Conservation (phyloP, 2,329 filamentous ascomycete species). For the Trichoderma polysporum region DNA sequence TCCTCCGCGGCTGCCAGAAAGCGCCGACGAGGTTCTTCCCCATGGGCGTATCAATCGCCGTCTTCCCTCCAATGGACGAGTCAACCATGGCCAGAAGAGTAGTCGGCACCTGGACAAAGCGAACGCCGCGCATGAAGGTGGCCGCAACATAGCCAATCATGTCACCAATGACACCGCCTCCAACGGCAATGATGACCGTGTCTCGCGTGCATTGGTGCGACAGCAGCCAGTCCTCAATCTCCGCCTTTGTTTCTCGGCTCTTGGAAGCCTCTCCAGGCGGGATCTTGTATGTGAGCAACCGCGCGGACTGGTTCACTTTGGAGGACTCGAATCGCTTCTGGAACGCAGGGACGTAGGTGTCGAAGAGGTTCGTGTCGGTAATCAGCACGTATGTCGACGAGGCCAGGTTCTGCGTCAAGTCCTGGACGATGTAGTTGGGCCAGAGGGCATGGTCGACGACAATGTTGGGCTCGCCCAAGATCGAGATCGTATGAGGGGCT, state of each 20-base stretch:
- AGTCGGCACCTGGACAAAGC: conserved; percentile 94
- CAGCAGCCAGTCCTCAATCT: conserved; percentile 97
- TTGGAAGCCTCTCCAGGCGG: conserved; percentile 93
- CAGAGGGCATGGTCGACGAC: conserved; percentile 90
- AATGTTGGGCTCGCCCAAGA: conserved; percentile 87
- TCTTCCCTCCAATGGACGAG: conserved; percentile 97
- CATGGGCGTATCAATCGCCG: conserved; percentile 91
- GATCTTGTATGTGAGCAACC: conserved; percentile 82
- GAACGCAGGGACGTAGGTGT: conserved; percentile 79
- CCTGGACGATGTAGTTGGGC: conserved; percentile 75
- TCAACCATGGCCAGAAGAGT: conserved; percentile 97
- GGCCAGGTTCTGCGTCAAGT: conserved; percentile 72
- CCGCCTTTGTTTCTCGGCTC: conserved; percentile 86
- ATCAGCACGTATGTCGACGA: conserved; percentile 95
- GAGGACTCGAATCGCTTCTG: conserved; percentile 41
- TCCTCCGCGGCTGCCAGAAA: conserved; percentile 93
- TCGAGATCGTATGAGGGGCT: conserved; percentile 55
- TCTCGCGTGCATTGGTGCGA: conserved; percentile 89
- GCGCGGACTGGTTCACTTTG: conserved; percentile 42
- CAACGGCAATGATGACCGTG: conserved; percentile 90
- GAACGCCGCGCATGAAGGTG: conserved; percentile 97
- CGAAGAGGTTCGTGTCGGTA: conserved; percentile 88
- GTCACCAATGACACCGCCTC: conserved; percentile 95
- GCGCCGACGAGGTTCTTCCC: conserved; percentile 95
- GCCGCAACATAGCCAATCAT: conserved; percentile 97